These are phyloP conservation scores for Tuber borchii DNA, from an alignment of 495 filamentous ascomycete species.

Conservation along the genomic window DNA sequence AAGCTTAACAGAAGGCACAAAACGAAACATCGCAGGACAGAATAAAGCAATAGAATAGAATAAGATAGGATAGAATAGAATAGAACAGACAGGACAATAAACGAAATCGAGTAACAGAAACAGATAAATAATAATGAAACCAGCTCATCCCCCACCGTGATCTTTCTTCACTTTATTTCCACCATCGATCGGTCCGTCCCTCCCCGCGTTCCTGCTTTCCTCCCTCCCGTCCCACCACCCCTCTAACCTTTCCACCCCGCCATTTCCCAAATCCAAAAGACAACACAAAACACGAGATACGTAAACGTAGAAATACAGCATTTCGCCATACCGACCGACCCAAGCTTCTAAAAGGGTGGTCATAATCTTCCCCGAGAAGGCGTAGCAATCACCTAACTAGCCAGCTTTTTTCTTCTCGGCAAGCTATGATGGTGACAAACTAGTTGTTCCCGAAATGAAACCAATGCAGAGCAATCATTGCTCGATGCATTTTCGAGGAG, in stretches of 20 bases:
- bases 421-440: not conserved
- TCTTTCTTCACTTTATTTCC: not conserved
- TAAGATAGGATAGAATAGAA: not conserved
- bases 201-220: not conserved
- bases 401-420: not conserved
- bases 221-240: not conserved
- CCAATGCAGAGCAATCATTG: not conserved
- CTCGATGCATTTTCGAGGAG: conserved; percentile 1
- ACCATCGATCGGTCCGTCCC: not conserved
- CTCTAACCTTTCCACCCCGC: not conserved
- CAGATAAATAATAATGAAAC: not conserved
- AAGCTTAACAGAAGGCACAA: not conserved
- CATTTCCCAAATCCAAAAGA: not conserved
- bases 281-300: not conserved
- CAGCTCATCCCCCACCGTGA: not conserved
- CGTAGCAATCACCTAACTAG: not conserved
- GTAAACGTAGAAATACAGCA: not conserved
- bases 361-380: not conserved
- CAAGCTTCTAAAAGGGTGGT: not conserved
- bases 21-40: not conserved
- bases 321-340: conserved; percentile 3
- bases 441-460: not conserved
- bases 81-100: not conserved
- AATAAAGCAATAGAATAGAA: not conserved
- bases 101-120: not conserved